These are phyloP conservation scores for Coemansia sp. DNA, from an alignment of 192 early-diverging fungal genomes.

Conservation along the genomic window DNA sequence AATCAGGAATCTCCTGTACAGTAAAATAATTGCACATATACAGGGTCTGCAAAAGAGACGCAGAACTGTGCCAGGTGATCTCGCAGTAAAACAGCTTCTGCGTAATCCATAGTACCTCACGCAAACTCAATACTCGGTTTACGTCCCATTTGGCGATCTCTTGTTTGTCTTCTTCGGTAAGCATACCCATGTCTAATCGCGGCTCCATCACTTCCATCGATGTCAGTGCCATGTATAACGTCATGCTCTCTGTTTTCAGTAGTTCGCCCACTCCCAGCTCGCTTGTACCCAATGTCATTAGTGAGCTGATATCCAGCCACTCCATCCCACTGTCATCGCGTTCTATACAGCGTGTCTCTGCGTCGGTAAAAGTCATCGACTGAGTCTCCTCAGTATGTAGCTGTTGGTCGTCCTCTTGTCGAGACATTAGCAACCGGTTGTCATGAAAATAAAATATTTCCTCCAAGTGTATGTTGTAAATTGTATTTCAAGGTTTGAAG, in stretches of 20 bases:
- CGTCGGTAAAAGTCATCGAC: no score
- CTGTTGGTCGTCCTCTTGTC: no score
- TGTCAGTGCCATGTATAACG: constrained; percentile 38
- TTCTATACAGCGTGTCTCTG: no score
- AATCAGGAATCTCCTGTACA: not conserved
- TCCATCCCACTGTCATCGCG: not conserved
- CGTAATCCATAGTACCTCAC: constrained; percentile 31
- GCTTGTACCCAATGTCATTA: constrained; percentile 8
- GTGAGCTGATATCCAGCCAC: constrained; percentile 42
- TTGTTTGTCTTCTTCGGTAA: constrained; percentile 13
- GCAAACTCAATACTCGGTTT: constrained; percentile 11
- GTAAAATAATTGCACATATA: constrained; percentile 51
- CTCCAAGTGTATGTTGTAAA: not conserved
- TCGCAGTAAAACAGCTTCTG: constrained; percentile 39
- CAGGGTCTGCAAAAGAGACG: constrained; percentile 45
- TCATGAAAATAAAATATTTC: not conserved
- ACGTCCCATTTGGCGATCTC: constrained; percentile 43
- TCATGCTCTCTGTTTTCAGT: constrained; percentile 17
- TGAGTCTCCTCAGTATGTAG: not conserved
- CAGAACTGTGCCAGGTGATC: constrained; percentile 43
- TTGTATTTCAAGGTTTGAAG: no score
- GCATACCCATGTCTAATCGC: constrained; percentile 52
- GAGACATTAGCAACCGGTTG: not conserved
- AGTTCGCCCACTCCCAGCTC: constrained; percentile 34
- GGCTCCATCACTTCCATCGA: constrained; percentile 50